phyloP scores from a whole-genome alignment of 169 alveolate species.

The Cryptosporidium bovis region DNA sequence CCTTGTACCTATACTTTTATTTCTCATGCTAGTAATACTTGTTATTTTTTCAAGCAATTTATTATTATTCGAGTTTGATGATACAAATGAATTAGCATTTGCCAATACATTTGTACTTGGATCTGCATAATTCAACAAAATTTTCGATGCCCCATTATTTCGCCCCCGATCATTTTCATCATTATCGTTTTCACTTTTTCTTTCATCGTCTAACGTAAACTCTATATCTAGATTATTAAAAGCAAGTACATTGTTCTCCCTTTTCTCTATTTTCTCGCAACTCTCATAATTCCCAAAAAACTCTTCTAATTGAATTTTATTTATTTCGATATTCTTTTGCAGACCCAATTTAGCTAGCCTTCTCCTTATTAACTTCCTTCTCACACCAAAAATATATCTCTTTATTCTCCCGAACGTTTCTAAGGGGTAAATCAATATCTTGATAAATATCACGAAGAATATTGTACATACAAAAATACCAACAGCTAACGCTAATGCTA shows the following conservation, averaged over 20 bases:
- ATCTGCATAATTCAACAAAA: conserved; percentile 40
- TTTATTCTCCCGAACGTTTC: conserved; percentile 27
- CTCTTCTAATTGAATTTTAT: conserved; percentile 15
- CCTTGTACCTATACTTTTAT: background rate
- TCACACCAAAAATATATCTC: conserved; percentile 7
- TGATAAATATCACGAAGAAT: conserved; percentile 9
- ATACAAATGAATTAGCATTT: conserved; percentile 18
- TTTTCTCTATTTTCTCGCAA: conserved; percentile 8
- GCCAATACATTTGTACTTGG: conserved; percentile 57
- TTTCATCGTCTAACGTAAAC: background rate
- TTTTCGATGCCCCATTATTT: background rate
- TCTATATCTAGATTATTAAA: background rate
- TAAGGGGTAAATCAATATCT: conserved; percentile 12
- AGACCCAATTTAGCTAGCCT: background rate
- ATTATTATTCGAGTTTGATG: background rate
- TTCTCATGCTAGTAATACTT: background rate
- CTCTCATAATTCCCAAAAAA: conserved; percentile 3
- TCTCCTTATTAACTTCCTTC: conserved; percentile 18
- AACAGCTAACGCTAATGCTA: conserved; percentile 13
- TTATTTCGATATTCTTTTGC: conserved; percentile 1
- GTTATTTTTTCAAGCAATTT: conserved; percentile 10
- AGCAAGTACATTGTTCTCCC: conserved; percentile 11
- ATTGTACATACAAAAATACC: conserved; percentile 21
- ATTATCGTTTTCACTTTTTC: background rate
- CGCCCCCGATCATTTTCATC: conserved; percentile 9